Evolutionary conservation across 108 stramenopile species (phyloP).

Genomic region (Cyclotella baltica): DNA sequence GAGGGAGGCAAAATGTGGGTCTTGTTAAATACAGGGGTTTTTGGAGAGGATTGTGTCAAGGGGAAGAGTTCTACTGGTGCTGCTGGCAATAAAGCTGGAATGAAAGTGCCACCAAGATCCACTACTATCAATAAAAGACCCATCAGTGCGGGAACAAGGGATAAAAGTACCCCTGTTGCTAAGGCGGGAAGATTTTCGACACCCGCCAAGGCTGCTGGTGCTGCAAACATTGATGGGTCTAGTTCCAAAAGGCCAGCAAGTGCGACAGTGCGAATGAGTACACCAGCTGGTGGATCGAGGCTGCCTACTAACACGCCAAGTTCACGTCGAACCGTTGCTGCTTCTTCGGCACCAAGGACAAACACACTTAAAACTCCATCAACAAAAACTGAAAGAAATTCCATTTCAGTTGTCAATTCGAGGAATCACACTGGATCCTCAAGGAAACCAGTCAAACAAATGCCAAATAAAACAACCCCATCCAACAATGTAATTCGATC

Average conservation of each 20-base stretch:
- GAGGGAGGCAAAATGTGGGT: constrained; percentile 42
- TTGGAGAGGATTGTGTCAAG: not conserved
- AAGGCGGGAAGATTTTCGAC: constrained; percentile 20
- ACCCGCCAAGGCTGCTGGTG: not conserved
- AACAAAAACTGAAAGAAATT: not conserved
- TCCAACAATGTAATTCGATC: not conserved
- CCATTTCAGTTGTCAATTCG: not conserved
- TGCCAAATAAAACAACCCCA: not conserved
- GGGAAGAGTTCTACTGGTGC: not conserved
- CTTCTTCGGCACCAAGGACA: not conserved
- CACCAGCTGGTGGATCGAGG: not conserved
- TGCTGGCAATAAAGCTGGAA: not conserved
- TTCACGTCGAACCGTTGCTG: not conserved
- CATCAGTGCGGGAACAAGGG: not conserved
- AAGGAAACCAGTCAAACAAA: not conserved
- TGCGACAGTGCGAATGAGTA: not conserved
- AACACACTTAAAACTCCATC: not conserved
- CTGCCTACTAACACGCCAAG: not conserved
- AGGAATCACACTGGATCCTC: not conserved
- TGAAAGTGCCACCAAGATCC: not conserved
- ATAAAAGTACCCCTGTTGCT: not conserved
- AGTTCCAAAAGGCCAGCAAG: not conserved
- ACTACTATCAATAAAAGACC: not conserved
- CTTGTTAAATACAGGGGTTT: constrained; percentile 40
- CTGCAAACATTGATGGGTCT: not conserved